Percentiles rank a stretch among this genome's conserved stretches.
Conservation (phyloP, 106 monocot genomes). For the Dioscorea dumetorum region DNA sequence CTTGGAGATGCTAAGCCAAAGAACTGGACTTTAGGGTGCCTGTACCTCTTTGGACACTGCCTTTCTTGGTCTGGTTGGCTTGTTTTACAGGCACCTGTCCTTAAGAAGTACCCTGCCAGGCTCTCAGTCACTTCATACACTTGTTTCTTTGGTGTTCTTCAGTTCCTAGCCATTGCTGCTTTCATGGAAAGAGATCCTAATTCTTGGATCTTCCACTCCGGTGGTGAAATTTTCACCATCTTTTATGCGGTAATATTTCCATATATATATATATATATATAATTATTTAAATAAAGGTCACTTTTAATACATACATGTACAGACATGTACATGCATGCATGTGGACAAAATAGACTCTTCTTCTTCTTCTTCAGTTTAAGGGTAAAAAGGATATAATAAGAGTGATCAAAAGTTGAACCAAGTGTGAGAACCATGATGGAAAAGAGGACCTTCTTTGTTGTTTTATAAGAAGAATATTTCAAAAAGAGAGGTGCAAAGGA, state of each 20-base stretch:
- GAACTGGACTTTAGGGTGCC: conserved; percentile 87
- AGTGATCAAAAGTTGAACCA: neutral
- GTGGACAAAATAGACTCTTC: no score
- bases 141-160: conserved; percentile 95
- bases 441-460: conserved; percentile 9
- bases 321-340: no score
- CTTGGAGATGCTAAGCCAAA: conserved; percentile 29
- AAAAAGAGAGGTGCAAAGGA: no score
- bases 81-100: conserved; percentile 82
- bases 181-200: conserved; percentile 70
- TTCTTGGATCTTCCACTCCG: conserved; percentile 73
- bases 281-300: no score
- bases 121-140: conserved; percentile 94
- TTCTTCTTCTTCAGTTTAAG: no score
- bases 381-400: no score
- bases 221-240: conserved; percentile 83
- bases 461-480: neutral
- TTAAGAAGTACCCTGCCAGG: conserved; percentile 96
- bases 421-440: conserved; percentile 35
- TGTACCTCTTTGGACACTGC: conserved; percentile 89
- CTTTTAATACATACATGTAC: no score
- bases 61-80: conserved; percentile 97
- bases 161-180: conserved; percentile 80
- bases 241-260: conserved; percentile 62
- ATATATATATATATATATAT: neutral